These are phyloP conservation scores for Phytophthora hybrid DNA, from an alignment of 352 stramenopile species.

Conservation along the genomic window DNA sequence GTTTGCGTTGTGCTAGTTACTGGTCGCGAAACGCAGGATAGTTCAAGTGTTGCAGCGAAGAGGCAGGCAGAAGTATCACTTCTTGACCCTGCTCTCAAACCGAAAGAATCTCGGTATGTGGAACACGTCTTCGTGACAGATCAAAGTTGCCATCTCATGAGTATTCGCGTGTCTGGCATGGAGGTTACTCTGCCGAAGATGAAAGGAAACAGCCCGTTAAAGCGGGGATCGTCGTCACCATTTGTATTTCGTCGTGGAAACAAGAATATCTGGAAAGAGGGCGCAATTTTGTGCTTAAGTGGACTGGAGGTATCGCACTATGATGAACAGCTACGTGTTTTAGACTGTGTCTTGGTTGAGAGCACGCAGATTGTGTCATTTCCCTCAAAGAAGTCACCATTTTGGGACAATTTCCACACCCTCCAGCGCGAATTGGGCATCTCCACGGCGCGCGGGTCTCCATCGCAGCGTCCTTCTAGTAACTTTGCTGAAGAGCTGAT, in stretches of 20 bases:
- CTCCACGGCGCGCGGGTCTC: conserved; percentile 4
- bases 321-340: conserved; percentile 58
- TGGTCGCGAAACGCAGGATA: conserved; percentile 39
- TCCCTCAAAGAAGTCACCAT: conserved; percentile 68
- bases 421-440: conserved; percentile 23
- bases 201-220: conserved; percentile 20
- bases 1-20: conserved; percentile 57
- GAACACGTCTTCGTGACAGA: conserved; percentile 75
- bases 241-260: conserved; percentile 59
- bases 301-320: conserved; percentile 73
- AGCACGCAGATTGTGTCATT: conserved; percentile 62
- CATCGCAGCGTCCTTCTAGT: neutral
- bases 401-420: conserved; percentile 42
- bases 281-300: conserved; percentile 59
- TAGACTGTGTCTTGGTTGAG: conserved; percentile 69
- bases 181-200: conserved; percentile 36
- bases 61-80: conserved; percentile 33
- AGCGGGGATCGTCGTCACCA: conserved; percentile 22
- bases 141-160: conserved; percentile 57
- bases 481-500: conserved; percentile 30
- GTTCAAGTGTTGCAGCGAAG: conserved; percentile 20
- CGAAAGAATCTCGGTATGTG: conserved; percentile 41
- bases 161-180: conserved; percentile 54
- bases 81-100: conserved; percentile 37
- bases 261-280: conserved; percentile 63